Evolutionary conservation across 176 grass and related monocot genomes (phyloP).

Genomic region (Oryza nivara): DNA sequence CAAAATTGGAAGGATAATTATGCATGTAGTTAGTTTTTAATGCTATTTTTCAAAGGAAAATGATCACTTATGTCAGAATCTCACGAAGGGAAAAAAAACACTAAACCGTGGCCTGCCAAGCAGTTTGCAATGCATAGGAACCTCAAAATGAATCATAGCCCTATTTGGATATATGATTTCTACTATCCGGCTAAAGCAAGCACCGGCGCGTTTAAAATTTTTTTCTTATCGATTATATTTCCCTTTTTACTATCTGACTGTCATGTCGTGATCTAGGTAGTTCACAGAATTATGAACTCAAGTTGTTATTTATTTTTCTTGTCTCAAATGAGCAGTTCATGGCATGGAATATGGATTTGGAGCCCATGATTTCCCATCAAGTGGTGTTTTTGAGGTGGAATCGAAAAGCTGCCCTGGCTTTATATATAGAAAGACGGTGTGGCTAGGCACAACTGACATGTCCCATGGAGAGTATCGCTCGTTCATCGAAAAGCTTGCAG

Average conservation of each 20-base stretch:
- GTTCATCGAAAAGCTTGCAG: constrained; percentile 80
- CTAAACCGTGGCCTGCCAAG: not conserved
- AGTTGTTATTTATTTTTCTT: constrained; percentile 4
- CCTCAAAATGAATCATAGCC: not conserved
- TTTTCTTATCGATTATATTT: constrained; percentile 5
- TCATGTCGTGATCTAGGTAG: not conserved
- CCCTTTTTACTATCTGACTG: constrained; percentile 11
- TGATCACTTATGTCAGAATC: not conserved
- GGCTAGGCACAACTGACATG: constrained; percentile 79
- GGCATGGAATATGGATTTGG: constrained; percentile 97
- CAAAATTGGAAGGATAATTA: constrained; percentile 24
- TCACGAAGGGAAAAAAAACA: not conserved
- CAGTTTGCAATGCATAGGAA: constrained; percentile 14
- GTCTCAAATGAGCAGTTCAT: constrained; percentile 57
- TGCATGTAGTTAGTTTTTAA: not conserved
- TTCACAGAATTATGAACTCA: constrained; percentile 1
- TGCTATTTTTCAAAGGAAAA: not conserved
- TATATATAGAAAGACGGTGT: constrained; percentile 83
- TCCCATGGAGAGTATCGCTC: constrained; percentile 72
- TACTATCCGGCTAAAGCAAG: not conserved
- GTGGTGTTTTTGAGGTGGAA: constrained; percentile 95
- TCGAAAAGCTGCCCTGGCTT: constrained; percentile 88
- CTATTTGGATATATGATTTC: constrained; percentile 18
- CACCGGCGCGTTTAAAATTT: not conserved
- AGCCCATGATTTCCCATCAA: constrained; percentile 83